Evolutionary conservation across 2,329 filamentous ascomycete genomes (phyloP).

Genomic region (Hypomyces rosellus): DNA sequence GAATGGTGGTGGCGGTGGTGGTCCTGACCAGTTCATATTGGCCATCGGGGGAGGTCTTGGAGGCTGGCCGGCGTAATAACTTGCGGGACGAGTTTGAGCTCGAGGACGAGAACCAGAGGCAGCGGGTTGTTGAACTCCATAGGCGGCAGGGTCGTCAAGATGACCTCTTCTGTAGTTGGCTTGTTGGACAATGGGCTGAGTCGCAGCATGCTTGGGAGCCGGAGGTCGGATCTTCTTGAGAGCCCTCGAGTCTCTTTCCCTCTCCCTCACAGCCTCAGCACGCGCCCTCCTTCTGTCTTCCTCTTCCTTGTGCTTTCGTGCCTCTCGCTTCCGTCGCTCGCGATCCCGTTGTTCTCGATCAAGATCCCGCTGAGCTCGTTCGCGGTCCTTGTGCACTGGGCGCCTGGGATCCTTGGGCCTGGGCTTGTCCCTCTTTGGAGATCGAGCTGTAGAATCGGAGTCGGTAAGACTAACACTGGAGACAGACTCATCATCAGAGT

Average conservation of each 20-base stretch:
- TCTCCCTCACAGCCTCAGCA: constrained; percentile 11
- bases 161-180: constrained; percentile 23
- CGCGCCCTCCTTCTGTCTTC: constrained; percentile 13
- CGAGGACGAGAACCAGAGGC: constrained; percentile 25
- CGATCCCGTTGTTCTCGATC: constrained; percentile 22
- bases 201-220: constrained; percentile 25
- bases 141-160: constrained; percentile 30
- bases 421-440: constrained; percentile 22
- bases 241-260: constrained; percentile 20
- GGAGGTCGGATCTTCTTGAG: constrained; percentile 24
- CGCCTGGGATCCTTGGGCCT: constrained; percentile 22
- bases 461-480: constrained; percentile 30
- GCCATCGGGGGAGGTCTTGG: constrained; percentile 18
- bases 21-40: constrained; percentile 22
- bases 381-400: constrained; percentile 16
- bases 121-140: constrained; percentile 30
- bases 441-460: constrained; percentile 39
- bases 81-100: constrained; percentile 28
- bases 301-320: constrained; percentile 18
- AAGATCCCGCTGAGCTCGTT: constrained; percentile 20
- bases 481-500: constrained; percentile 32
- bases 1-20: constrained; percentile 19
- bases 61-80: constrained; percentile 30
- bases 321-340: constrained; percentile 18
- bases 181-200: constrained; percentile 28